Conservation (phyloP, 352 stramenopile species). For the Globisporangium barbulae region DNA sequence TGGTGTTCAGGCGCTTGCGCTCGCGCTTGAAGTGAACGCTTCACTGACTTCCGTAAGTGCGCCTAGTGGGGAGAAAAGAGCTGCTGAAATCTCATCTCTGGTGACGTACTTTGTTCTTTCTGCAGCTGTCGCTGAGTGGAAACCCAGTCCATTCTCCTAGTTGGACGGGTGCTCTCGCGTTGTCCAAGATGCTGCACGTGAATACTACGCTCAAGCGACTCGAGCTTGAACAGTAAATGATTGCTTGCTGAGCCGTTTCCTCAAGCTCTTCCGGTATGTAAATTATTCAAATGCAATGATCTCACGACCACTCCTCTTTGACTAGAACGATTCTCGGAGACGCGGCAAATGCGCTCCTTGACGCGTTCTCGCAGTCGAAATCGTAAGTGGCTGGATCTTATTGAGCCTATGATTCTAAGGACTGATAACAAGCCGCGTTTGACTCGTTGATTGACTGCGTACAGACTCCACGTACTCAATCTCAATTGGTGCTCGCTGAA, state of each 20-base stretch:
- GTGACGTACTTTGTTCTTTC: neutral
- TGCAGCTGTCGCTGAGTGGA: constrained; percentile 22
- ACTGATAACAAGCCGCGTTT: neutral
- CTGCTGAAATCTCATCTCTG: neutral
- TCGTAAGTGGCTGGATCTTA: constrained; percentile 21
- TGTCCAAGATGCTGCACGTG: constrained; percentile 32
- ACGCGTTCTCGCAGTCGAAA: constrained; percentile 25
- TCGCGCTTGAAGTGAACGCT: constrained; percentile 29
- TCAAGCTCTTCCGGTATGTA: neutral
- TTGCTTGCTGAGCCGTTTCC: neutral
- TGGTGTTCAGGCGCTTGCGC: constrained; percentile 25
- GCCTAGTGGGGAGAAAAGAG: neutral
- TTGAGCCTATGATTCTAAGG: neutral
- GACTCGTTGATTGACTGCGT: neutral
- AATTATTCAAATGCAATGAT: neutral
- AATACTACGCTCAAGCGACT: constrained; percentile 27
- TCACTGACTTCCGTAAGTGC: constrained; percentile 20
- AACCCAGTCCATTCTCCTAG: constrained; percentile 26
- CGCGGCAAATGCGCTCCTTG: constrained; percentile 21
- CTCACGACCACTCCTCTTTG: neutral
- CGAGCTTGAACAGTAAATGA: constrained; percentile 28
- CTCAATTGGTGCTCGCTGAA: constrained; percentile 32
- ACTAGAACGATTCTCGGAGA: constrained; percentile 22
- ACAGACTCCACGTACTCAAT: constrained; percentile 29
- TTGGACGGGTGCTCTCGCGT: constrained; percentile 10